Evolutionary conservation across 306 rosid genomes (phyloP).

Genomic region (Castanea mollissima): DNA sequence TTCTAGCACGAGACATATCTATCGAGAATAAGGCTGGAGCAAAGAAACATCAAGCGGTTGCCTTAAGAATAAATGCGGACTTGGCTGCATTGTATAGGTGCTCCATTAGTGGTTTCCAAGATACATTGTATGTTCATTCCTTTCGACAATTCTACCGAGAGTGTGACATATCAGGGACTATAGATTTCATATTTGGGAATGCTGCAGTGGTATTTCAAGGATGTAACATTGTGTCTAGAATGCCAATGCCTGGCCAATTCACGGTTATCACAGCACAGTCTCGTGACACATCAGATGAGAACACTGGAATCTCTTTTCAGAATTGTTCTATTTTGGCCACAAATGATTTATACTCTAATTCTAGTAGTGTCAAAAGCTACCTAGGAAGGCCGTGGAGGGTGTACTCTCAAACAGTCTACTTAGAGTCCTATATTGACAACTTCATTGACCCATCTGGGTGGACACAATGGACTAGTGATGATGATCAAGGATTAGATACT

Average conservation of each 20-base stretch:
- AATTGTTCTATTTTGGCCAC: conserved; percentile 63
- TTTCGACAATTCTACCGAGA: conserved; percentile 81
- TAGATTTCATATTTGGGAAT: conserved; percentile 77
- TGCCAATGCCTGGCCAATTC: conserved; percentile 60
- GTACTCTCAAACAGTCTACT: conserved; percentile 50
- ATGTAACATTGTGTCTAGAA: conserved; percentile 47
- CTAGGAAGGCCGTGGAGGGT: conserved; percentile 76
- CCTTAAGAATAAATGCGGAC: conserved; percentile 73
- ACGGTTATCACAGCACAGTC: conserved; percentile 72
- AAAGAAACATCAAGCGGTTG: conserved; percentile 74
- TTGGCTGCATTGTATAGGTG: conserved; percentile 60
- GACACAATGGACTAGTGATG: conserved; percentile 48
- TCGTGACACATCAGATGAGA: conserved; percentile 53
- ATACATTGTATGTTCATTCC: conserved; percentile 69
- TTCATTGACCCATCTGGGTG: conserved; percentile 65
- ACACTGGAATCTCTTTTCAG: conserved; percentile 76
- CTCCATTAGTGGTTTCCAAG: conserved; percentile 61
- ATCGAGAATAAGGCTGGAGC: conserved; percentile 71
- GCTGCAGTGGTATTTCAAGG: conserved; percentile 74
- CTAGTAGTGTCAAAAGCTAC: conserved; percentile 49
- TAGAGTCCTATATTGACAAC: conserved; percentile 58
- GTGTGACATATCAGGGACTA: conserved; percentile 72
- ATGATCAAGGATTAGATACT: conserved; percentile 39
- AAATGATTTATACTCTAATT: conserved; percentile 37
- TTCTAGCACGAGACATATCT: conserved; percentile 70